Conservation (phyloP, 306 rosid genomes). For the Vigna reflexopilosa region DNA sequence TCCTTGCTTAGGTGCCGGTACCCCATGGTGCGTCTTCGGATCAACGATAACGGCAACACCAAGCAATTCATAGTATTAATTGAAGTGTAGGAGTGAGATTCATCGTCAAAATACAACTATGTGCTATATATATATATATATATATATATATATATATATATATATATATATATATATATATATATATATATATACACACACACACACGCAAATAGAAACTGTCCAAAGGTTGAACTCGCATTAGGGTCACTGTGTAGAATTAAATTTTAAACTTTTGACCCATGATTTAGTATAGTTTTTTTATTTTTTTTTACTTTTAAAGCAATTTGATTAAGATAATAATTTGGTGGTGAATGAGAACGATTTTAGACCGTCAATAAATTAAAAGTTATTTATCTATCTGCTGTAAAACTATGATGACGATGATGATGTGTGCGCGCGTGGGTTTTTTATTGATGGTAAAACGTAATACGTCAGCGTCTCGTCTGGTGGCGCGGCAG, state of each 20-base stretch:
- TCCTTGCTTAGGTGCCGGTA: constrained; percentile 55
- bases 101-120: neutral
- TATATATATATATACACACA: too few relatives aligned
- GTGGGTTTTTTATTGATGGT: neutral
- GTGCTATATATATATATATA: neutral
- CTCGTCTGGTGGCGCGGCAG: neutral
- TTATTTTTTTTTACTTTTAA: neutral
- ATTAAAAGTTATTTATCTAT: neutral
- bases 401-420: neutral
- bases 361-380: neutral
- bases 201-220: neutral
- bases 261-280: neutral
- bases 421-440: neutral
- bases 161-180: too few relatives aligned
- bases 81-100: neutral
- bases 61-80: constrained; percentile 68
- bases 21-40: constrained; percentile 58
- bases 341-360: neutral
- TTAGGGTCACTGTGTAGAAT: neutral
- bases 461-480: neutral
- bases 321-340: neutral
- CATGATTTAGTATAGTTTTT: neutral
- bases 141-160: too few relatives aligned
- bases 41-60: constrained; percentile 65
- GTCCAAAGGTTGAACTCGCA: constrained; percentile 4